phyloP scores from a whole-genome alignment of 1,284 basidiomycete species.

The Ceratobasidium sp. region DNA sequence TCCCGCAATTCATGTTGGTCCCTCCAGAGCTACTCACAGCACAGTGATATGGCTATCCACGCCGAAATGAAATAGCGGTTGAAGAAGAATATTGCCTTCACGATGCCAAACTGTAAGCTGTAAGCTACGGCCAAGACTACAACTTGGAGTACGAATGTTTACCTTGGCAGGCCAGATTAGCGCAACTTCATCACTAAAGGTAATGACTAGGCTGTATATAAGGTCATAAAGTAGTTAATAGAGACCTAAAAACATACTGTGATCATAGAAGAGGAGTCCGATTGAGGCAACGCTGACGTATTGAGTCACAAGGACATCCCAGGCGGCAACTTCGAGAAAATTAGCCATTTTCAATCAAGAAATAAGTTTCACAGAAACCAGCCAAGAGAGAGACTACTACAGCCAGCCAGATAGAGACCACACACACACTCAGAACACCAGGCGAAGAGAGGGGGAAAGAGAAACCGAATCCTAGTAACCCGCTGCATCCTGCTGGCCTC shows the following conservation, averaged over 20 bases:
- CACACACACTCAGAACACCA: too few relatives aligned
- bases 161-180: conserved; percentile 44
- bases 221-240: not conserved
- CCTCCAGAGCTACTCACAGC: conserved; percentile 18
- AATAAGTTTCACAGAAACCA: too few relatives aligned
- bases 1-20: too few relatives aligned
- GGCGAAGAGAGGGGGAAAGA: too few relatives aligned
- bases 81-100: conserved; percentile 34
- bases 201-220: not conserved
- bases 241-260: not conserved
- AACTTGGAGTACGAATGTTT: not conserved
- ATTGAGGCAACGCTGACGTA: conserved; percentile 30
- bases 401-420: too few relatives aligned
- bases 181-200: conserved; percentile 21
- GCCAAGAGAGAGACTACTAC: too few relatives aligned
- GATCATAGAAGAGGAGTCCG: conserved; percentile 34
- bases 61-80: conserved; percentile 29
- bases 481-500: too few relatives aligned
- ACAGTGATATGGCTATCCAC: conserved; percentile 1
- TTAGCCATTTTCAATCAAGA: conserved; percentile 10
- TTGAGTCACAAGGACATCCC: conserved; percentile 12
- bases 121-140: not conserved
- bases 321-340: conserved; percentile 11
- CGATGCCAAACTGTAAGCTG: conserved; percentile 2
- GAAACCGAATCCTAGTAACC: too few relatives aligned